These are phyloP conservation scores for Kodamaea sagamina DNA, from an alignment of 805 yeast genomes.

Conservation along the genomic window DNA sequence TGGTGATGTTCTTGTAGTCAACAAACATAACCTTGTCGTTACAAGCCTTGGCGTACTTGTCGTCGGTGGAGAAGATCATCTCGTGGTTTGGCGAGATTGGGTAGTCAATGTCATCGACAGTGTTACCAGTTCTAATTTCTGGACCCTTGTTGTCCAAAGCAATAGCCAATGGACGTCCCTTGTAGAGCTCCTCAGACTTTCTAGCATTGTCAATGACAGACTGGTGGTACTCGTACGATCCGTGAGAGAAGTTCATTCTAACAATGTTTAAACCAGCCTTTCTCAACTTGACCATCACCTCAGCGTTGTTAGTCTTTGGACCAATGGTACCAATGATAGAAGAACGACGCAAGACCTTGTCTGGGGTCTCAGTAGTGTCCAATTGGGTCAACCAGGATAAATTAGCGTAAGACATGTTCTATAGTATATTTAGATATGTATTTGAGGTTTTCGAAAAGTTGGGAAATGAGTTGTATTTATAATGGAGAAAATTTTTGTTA, in stretches of 20 bases:
- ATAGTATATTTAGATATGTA: conserved; percentile 4
- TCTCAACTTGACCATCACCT: conserved; percentile 80
- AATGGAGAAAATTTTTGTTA: conserved; percentile 13
- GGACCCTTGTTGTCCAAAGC: conserved; percentile 99
- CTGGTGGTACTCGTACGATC: conserved; percentile 97
- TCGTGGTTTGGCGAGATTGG: conserved; percentile 84
- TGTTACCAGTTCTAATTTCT: conserved; percentile 98
- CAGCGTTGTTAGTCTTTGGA: conserved; percentile 93
- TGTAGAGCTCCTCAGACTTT: conserved; percentile 84
- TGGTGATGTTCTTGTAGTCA: conserved; percentile 95
- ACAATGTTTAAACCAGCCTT: conserved; percentile 97
- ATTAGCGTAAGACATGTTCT: conserved; percentile 42
- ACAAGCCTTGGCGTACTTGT: conserved; percentile 65
- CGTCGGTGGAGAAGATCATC: conserved; percentile 93
- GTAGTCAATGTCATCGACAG: conserved; percentile 75
- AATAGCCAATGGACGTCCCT: conserved; percentile 97
- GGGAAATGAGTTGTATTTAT: conserved; percentile 9
- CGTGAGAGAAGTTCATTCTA: conserved; percentile 99
- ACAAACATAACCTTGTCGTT: conserved; percentile 83
- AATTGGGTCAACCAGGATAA: conserved; percentile 83
- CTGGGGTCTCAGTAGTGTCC: conserved; percentile 73
- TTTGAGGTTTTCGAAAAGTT: conserved; percentile 1
- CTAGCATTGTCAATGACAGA: conserved; percentile 94
- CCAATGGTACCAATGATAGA: conserved; percentile 99
- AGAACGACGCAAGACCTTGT: conserved; percentile 83